Evolutionary conservation across 2,329 filamentous ascomycete genomes (phyloP).

Genomic region (Xylaria multiplex): DNA sequence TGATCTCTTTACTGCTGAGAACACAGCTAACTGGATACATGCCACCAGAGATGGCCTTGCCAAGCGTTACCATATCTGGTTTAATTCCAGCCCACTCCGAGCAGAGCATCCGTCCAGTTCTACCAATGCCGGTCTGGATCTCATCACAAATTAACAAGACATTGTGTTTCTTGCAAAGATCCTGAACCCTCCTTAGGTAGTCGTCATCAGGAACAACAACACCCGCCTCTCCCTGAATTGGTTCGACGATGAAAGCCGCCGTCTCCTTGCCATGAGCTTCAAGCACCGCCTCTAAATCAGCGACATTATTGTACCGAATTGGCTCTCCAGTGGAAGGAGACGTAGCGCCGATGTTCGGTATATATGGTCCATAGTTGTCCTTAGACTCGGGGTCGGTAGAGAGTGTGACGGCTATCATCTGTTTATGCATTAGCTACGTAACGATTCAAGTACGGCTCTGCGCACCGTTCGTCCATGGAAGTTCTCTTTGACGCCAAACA

Average conservation of each 20-base stretch:
- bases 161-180: slow-evolving; percentile 93
- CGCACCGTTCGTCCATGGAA: slow-evolving; percentile 92
- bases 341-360: slow-evolving; percentile 84
- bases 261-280: slow-evolving; percentile 84
- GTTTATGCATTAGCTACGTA: slow-evolving; percentile 33
- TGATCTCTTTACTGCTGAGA: slow-evolving; percentile 85
- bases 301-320: slow-evolving; percentile 87
- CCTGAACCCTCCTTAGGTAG: slow-evolving; percentile 83
- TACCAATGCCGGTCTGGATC: slow-evolving; percentile 97
- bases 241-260: slow-evolving; percentile 93
- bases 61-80: slow-evolving; percentile 92
- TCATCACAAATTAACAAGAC: slow-evolving; percentile 97
- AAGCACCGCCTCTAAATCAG: slow-evolving; percentile 81
- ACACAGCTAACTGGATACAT: slow-evolving; percentile 99
- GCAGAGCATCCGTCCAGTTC: slow-evolving; percentile 93
- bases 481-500: slow-evolving; percentile 89
- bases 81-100: slow-evolving; percentile 95
- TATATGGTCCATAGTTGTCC: slow-evolving; percentile 95
- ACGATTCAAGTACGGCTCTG: background rate
- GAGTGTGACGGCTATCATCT: slow-evolving; percentile 95
- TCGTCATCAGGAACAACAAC: slow-evolving; percentile 93
- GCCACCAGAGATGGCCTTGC: slow-evolving; percentile 97
- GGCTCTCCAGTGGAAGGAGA: slow-evolving; percentile 79
- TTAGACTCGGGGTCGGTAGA: slow-evolving; percentile 95
- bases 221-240: slow-evolving; percentile 96